Base-by-base conservation (phyloP, 805 yeast genomes). In the Huiozyma sinensis region DNA sequence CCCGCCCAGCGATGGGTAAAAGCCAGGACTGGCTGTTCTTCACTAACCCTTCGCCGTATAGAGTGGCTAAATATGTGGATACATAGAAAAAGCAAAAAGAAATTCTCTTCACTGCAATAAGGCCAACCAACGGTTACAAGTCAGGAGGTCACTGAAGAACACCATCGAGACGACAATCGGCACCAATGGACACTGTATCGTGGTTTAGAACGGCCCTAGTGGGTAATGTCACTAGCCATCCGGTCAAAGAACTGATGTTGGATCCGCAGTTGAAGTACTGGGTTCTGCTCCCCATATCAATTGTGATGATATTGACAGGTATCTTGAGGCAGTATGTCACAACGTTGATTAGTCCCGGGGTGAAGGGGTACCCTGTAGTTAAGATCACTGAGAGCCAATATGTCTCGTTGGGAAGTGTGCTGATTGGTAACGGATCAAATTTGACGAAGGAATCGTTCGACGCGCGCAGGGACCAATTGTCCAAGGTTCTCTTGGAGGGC, bases 301-400 rank as follows among this genome's bases (percentile, higher is more conserved):
- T 83, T 17, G 95, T 88, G 17, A 88, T 92, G 95, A 81, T 92
- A 8, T 64, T 89, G 45, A 87, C 87, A 5, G 96, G 96, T 6
- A 62, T 90, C 13, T 62, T 87, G 28, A 72, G 95, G 44, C 80
- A 83, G 43, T 77, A 81, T 54, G 70, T 81, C 7, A 77, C 87
- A 36, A 61, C 69, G 11, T 64, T 88, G 28, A 65, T 87, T 6
- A 73, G 75, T 39, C 76, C 86, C 41, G 61, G 68, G 32, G 77
- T 80, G 4, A 80, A 76, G 51, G 66, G 74, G 17, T 75, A 70
- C 29, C 71, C 75, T 11, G 66, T 70, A 47, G 73, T 68, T 46
- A 68, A 75, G 42, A 56, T 77, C 5, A 71, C 77, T 41, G 87
- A 86, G 56, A 73, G 71, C 42, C 86, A 83, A 53, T 78, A 78